Evolutionary conservation across 2,329 filamentous ascomycete species (phyloP).

Genomic region (Dryadomyces quercivorus): DNA sequence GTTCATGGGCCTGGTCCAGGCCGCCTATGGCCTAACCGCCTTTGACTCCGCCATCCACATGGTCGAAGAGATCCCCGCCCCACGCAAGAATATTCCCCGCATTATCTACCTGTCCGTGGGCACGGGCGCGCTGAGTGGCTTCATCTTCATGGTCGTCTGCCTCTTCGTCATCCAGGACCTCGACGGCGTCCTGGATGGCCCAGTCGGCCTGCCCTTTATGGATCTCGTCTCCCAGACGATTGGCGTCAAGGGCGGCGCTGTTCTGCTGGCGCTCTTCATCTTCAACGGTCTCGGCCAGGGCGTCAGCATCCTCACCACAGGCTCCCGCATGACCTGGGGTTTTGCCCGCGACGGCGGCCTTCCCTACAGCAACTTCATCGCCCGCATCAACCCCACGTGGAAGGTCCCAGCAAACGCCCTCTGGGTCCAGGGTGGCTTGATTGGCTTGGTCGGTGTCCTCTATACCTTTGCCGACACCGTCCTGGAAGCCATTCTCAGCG

Average conservation of each 20-base stretch:
- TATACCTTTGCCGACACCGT: background rate
- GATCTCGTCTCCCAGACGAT: conserved; percentile 3
- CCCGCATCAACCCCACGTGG: background rate
- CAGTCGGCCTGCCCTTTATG: conserved; percentile 1
- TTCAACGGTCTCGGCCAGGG: background rate
- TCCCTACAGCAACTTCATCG: background rate
- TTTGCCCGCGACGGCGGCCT: background rate
- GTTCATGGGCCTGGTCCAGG: conserved; percentile 4
- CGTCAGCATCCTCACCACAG: background rate
- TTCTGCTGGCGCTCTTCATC: background rate
- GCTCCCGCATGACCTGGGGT: conserved; percentile 5
- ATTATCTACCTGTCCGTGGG: background rate
- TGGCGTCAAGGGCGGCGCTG: background rate
- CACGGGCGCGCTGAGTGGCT: background rate
- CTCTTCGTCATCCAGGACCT: conserved; percentile 6
- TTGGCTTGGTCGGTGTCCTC: background rate
- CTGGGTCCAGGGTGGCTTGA: background rate
- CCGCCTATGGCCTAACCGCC: background rate
- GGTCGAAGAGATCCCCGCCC: conserved; percentile 3
- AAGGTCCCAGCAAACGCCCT: conserved; percentile 1
- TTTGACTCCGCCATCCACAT: conserved; percentile 3
- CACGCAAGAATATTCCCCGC: background rate
- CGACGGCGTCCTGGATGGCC: background rate
- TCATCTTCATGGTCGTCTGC: conserved; percentile 3
- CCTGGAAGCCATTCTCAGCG: conserved; percentile 5